Conservation (phyloP, 164 flowering plant species). For the Saururus chinensis region DNA sequence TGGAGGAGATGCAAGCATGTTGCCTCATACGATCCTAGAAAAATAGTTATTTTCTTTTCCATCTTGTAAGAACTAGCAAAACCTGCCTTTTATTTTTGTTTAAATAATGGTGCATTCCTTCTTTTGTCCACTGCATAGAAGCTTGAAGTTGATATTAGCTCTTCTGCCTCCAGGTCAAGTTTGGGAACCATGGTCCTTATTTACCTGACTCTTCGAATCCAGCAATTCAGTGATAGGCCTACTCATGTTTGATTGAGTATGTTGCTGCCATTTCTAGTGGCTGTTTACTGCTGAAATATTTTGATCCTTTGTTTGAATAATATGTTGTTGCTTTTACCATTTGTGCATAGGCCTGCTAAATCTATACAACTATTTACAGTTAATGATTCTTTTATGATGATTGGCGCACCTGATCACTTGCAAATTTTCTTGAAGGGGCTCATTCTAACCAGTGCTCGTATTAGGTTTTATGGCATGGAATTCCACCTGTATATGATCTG, state of each 20-base stretch:
- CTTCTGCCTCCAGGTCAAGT: constrained; percentile 45
- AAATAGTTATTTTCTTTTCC: constrained; percentile 59
- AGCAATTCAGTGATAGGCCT: constrained; percentile 34
- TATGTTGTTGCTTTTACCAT: too few relatives aligned
- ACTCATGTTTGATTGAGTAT: constrained; percentile 7
- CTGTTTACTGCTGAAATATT: too few relatives aligned
- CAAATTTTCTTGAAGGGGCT: too few relatives aligned
- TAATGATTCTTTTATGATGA: too few relatives aligned
- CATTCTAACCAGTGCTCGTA: too few relatives aligned
- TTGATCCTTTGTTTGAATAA: too few relatives aligned
- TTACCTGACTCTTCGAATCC: constrained; percentile 58
- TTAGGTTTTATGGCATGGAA: too few relatives aligned
- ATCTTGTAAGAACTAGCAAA: constrained; percentile 43
- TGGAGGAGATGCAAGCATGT: constrained; percentile 57
- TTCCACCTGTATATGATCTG: too few relatives aligned
- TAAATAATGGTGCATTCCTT: neutral
- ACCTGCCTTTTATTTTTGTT: neutral
- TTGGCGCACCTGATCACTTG: too few relatives aligned
- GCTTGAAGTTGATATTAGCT: neutral
- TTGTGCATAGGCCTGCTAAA: too few relatives aligned
- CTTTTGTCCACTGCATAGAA: neutral
- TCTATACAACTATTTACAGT: too few relatives aligned
- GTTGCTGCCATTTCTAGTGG: neutral
- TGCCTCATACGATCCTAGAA: constrained; percentile 63
- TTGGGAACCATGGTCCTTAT: constrained; percentile 68